Conservation (phyloP, 1,284 basidiomycete species). For the Leccinum angustisporum region DNA sequence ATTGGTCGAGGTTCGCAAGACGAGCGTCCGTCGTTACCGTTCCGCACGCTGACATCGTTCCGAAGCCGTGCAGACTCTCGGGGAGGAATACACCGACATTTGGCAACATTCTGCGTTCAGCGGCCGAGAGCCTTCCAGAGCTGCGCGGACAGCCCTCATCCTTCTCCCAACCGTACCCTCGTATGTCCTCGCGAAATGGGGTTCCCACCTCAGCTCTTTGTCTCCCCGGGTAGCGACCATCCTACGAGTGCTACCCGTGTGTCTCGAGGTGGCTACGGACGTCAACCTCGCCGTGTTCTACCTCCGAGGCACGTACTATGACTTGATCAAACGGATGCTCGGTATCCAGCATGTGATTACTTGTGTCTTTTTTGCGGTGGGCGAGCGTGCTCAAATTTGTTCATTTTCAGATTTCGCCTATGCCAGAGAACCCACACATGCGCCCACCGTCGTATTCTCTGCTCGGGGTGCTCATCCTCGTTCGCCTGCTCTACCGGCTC, state of each 20-base stretch:
- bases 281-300: slow-evolving; percentile 84
- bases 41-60: slow-evolving; percentile 6
- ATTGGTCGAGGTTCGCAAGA: slow-evolving; percentile 63
- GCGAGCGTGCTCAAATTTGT: neutral
- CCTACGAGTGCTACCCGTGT: slow-evolving; percentile 45
- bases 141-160: slow-evolving; percentile 54
- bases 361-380: neutral
- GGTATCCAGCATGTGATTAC: slow-evolving; percentile 70
- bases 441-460: slow-evolving; percentile 83
- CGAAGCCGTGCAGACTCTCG: slow-evolving; percentile 77
- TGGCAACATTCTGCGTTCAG: slow-evolving; percentile 61
- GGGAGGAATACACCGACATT: slow-evolving; percentile 90
- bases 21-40: neutral
- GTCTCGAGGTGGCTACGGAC: slow-evolving; percentile 60
- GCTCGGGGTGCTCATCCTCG: slow-evolving; percentile 72
- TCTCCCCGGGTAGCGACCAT: slow-evolving; percentile 38
- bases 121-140: slow-evolving; percentile 41
- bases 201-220: slow-evolving; percentile 36
- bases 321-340: slow-evolving; percentile 68
- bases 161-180: slow-evolving; percentile 65
- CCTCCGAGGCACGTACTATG: slow-evolving; percentile 77
- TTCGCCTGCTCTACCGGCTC: slow-evolving; percentile 70
- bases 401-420: slow-evolving; percentile 64
- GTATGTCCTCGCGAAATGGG: slow-evolving; percentile 58
- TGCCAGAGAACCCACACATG: slow-evolving; percentile 67